Conservation (phyloP, 1,284 basidiomycete species). For the Irpex rosettiformis region DNA sequence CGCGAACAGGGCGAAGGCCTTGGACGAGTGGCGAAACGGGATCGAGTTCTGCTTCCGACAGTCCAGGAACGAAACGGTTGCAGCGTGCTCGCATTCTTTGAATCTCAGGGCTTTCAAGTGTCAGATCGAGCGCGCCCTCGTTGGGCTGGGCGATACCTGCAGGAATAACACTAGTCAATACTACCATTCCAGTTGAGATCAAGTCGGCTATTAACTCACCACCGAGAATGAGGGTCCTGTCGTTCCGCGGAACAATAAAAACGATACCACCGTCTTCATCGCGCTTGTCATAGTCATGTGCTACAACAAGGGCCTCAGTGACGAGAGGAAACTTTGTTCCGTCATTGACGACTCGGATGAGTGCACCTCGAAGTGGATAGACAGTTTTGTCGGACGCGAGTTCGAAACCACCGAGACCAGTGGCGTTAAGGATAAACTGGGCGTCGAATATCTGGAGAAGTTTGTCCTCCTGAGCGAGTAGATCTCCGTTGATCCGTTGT, state of each 20-base stretch:
- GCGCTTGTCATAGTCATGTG: constrained; percentile 17
- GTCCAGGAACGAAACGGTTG: constrained; percentile 31
- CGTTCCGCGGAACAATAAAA: constrained; percentile 20
- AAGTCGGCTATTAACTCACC: constrained; percentile 12
- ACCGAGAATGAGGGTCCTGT: constrained; percentile 16
- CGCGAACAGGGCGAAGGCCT: constrained; percentile 32
- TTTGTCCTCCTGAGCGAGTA: constrained; percentile 27
- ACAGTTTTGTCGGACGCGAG: constrained; percentile 31
- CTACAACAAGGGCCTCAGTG: constrained; percentile 29
- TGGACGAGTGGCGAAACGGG: constrained; percentile 29
- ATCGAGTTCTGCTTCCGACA: constrained; percentile 31
- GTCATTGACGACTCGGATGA: constrained; percentile 37
- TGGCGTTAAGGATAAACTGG: constrained; percentile 33
- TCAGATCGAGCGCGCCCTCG: constrained; percentile 29
- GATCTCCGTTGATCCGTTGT: constrained; percentile 25
- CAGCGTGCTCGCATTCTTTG: constrained; percentile 31
- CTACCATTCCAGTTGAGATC: neutral
- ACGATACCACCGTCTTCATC: constrained; percentile 20
- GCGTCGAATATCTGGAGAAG: constrained; percentile 29
- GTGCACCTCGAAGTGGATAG: constrained; percentile 36
- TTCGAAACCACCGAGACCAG: constrained; percentile 30
- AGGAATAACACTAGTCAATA: neutral
- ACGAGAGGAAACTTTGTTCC: constrained; percentile 34
- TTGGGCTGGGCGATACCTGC: constrained; percentile 20
- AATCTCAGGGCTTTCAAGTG: constrained; percentile 31